Evolutionary conservation across 108 stramenopile species (phyloP).

Genomic region (Aurantiochytrium sp.): DNA sequence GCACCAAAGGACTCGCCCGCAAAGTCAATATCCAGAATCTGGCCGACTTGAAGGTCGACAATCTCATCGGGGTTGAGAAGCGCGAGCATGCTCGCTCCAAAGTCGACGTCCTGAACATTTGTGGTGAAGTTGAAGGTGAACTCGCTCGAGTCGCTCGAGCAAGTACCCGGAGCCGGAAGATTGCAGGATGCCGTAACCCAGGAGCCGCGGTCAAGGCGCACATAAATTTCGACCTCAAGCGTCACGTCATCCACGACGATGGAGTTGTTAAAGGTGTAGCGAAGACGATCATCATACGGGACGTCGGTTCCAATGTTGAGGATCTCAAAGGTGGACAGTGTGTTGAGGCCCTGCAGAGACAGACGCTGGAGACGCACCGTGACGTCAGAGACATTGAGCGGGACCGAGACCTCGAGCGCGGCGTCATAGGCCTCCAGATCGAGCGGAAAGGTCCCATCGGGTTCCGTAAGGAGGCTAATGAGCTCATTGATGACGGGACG

Average conservation of each 20-base stretch:
- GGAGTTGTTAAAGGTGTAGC: neutral
- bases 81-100: neutral
- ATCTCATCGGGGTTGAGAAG: neutral
- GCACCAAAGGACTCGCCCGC: neutral
- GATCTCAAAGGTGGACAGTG: neutral
- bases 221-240: neutral
- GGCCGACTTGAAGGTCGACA: neutral
- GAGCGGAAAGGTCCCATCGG: neutral
- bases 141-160: neutral
- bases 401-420: neutral
- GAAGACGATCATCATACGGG: neutral
- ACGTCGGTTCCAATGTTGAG: neutral
- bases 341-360: neutral
- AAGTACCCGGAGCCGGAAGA: neutral
- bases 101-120: neutral
- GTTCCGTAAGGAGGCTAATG: neutral
- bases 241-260: neutral
- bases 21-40: neutral
- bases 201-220: neutral
- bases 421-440: neutral
- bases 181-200: neutral
- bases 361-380: neutral
- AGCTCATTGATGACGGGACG: neutral
- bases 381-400: neutral
- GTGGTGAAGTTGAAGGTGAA: neutral